These are phyloP conservation scores for Cladosporium colombiae DNA, from an alignment of 2,329 filamentous ascomycete species.

Conservation along the genomic window DNA sequence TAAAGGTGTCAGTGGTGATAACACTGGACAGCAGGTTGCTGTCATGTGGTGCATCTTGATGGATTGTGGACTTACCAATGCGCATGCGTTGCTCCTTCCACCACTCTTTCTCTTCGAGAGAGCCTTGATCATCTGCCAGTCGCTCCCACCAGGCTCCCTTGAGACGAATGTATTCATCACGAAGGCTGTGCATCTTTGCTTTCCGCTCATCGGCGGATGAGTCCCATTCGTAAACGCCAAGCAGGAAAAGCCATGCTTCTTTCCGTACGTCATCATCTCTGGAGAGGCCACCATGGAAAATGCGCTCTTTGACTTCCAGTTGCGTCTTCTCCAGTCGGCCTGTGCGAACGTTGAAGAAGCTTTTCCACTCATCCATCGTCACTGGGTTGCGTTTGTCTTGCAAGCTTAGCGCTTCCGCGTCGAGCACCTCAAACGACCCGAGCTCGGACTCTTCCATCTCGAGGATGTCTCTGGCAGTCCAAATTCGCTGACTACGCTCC, in stretches of 20 bases:
- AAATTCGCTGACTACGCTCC: conserved; percentile 82
- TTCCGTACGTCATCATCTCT: conserved; percentile 89
- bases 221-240: conserved; percentile 92
- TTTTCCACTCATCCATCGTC: conserved; percentile 83
- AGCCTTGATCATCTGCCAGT: conserved; percentile 77
- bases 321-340: conserved; percentile 77
- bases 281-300: conserved; percentile 92
- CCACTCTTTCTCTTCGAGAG: conserved; percentile 84
- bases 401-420: conserved; percentile 71
- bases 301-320: conserved; percentile 94
- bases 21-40: conserved; percentile 20
- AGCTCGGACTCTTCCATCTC: conserved; percentile 94
- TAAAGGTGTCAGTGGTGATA: conserved; percentile 25
- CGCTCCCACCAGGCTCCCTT: conserved; percentile 97
- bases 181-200: conserved; percentile 76
- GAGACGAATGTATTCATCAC: conserved; percentile 90
- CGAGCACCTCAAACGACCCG: conserved; percentile 91
- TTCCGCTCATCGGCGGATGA: conserved; percentile 83
- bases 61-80: conserved; percentile 69
- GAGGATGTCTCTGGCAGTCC: conserved; percentile 88
- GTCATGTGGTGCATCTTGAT: not conserved
- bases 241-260: conserved; percentile 92
- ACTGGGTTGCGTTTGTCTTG: conserved; percentile 77
- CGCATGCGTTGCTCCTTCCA: conserved; percentile 92
- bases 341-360: conserved; percentile 75